Evolutionary conservation across 345 rosid genomes (phyloP), one percentile per base, ranked within the genome.

Genomic region (Eucalyptus pauciflora): DNA sequence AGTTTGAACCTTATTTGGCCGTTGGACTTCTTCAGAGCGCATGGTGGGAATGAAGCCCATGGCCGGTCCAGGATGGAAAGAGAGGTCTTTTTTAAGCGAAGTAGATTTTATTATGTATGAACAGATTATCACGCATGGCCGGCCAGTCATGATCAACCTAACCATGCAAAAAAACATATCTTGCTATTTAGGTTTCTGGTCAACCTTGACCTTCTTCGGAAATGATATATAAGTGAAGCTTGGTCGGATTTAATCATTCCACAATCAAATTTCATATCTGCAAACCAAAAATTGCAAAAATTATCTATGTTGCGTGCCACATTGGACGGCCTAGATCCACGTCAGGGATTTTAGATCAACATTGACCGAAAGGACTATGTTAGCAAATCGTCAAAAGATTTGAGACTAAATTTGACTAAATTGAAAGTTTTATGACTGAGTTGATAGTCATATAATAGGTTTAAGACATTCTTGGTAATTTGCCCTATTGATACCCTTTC

Each of bases 321-420:
- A 5, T 52, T 20, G 58, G 58, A 52, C 0, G 1, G 58, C 25
- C 58, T 52, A 52, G 2, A 52, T 52, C 10, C 58, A 52, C 4
- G 0, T 27, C 4, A 13, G 16, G 69, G 33, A n/a, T n/a, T 64
- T 64, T 7, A 2, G 0, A 2, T 15, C 20, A 7, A n/a, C 17
- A n/a, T 64, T n/a, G 5, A 3, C 2, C 0, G 6, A 16, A n/a
- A 64, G 1, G 10, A 64, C 3, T n/a, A n/a, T 14, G 2, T n/a
- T 64, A 31, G 18, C 9, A 64, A 13, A 29, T 64, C 8, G 2
- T 64, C 18, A 29, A 64, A n/a, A 14, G 5, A 6, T n/a, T n/a
- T 64, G n/a, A 0, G 5, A 64, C 8, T 64, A 64, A 64, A 64
- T 13, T 64, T 64, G 31, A 13, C 69, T 12, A 11, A 29, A 62